phyloP scores from a whole-genome alignment of 768 basidiomycete genomes.

The Cystoderma amianthinum region DNA sequence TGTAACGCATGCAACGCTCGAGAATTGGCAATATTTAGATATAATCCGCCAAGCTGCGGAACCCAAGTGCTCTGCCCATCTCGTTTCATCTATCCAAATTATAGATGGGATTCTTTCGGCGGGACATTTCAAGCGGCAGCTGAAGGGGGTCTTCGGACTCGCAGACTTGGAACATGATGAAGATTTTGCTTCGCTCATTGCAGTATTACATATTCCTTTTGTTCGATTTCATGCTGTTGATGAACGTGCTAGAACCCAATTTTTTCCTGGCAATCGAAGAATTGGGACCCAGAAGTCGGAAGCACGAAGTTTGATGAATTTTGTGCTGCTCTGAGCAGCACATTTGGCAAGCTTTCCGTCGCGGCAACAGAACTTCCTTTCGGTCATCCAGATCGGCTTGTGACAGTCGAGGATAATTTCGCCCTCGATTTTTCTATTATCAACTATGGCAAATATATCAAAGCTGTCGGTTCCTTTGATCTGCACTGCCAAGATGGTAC shows the following conservation, averaged over 20 bases:
- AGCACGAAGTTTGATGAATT: conserved; percentile 63
- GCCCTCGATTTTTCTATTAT: conserved; percentile 51
- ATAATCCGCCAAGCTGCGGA: conserved; percentile 69
- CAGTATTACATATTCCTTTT: conserved; percentile 44
- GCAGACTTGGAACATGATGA: conserved; percentile 59
- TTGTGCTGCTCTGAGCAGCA: conserved; percentile 48
- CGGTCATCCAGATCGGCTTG: conserved; percentile 40
- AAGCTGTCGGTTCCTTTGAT: conserved; percentile 47
- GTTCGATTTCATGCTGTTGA: conserved; percentile 8
- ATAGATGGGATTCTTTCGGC: conserved; percentile 58
- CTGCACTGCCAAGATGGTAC: too few relatives aligned
- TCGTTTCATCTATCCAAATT: conserved; percentile 47
- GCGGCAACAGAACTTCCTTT: conserved; percentile 32
- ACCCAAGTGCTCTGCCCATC: conserved; percentile 48
- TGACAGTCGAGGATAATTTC: conserved; percentile 36
- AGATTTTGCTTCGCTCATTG: conserved; percentile 69
- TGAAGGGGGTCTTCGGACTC: conserved; percentile 79
- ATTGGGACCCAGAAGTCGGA: conserved; percentile 76
- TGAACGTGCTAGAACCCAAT: conserved; percentile 36
- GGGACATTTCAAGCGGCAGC: conserved; percentile 33
- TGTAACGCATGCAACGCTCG: conserved; percentile 79
- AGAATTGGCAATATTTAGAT: conserved; percentile 87
- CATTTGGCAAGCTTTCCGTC: conserved; percentile 22
- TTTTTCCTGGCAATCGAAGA: conserved; percentile 73
- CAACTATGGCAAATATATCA: conserved; percentile 77